Conservation (phyloP, 768 basidiomycete genomes). For the Baorangia bicolor region DNA sequence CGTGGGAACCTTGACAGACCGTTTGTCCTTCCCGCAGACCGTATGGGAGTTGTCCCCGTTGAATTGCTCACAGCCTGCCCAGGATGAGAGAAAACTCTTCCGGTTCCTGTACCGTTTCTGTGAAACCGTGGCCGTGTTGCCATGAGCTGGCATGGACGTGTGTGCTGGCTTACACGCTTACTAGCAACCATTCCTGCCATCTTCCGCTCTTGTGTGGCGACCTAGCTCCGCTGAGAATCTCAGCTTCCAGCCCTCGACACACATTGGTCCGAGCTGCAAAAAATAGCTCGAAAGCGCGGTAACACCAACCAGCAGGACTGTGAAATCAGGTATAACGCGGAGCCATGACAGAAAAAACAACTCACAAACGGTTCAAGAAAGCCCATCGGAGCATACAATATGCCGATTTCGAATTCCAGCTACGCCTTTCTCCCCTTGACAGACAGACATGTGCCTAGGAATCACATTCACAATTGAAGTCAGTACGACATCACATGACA, state of each 20-base stretch:
- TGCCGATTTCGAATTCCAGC: not conserved
- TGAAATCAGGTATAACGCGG: not conserved
- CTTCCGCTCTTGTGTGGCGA: not conserved
- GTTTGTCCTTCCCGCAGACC: not conserved
- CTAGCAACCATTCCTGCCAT: too few species aligned
- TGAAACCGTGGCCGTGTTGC: slow-evolving; percentile 5
- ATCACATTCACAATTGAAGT: not conserved
- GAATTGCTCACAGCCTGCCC: slow-evolving; percentile 7
- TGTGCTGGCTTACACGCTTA: slow-evolving; percentile 12
- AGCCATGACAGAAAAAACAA: not conserved
- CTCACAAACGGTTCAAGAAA: not conserved
- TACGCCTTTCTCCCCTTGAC: not conserved
- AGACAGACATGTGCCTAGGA: not conserved
- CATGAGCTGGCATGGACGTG: slow-evolving; percentile 3
- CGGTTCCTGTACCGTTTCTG: not conserved
- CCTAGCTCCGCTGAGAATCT: not conserved
- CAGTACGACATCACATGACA: not conserved
- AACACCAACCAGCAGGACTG: not conserved
- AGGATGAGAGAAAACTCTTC: slow-evolving; percentile 21
- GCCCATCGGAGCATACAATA: too few species aligned
- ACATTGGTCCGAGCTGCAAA: not conserved
- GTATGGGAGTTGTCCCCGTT: not conserved
- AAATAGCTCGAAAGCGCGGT: not conserved
- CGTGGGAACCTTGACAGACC: slow-evolving; percentile 24
- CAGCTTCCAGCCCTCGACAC: not conserved